phyloP scores from a whole-genome alignment of 306 rosid species.

The Rosa multiflora region DNA sequence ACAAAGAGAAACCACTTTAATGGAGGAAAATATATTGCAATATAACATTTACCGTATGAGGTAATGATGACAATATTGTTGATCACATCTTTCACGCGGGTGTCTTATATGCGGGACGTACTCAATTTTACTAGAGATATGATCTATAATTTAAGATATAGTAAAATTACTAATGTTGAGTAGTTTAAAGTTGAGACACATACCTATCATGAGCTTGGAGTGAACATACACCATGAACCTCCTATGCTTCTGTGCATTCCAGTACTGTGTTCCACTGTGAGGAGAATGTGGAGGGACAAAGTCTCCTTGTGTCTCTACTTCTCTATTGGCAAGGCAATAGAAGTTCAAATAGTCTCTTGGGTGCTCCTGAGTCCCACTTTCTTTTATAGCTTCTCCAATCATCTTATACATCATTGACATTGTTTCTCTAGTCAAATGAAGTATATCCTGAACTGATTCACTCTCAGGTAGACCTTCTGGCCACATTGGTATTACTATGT shows the following conservation, averaged over 20 bases:
- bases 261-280: constrained; percentile 59
- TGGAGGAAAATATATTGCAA: background rate
- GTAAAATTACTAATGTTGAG: too few species aligned
- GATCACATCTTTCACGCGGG: background rate
- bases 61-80: background rate
- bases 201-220: constrained; percentile 98
- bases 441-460: constrained; percentile 78
- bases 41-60: background rate
- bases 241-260: constrained; percentile 76
- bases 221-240: constrained; percentile 98
- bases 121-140: background rate
- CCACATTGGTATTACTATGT: constrained; percentile 95
- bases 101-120: background rate
- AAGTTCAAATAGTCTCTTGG: constrained; percentile 92
- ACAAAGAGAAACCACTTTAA: background rate
- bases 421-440: constrained; percentile 87
- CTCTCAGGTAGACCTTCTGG: constrained; percentile 91
- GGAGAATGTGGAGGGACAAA: constrained; percentile 73
- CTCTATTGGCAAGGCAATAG: constrained; percentile 93
- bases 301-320: constrained; percentile 53
- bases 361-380: constrained; percentile 57
- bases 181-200: background rate
- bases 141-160: background rate
- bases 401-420: constrained; percentile 83
- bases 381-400: constrained; percentile 79